Evolutionary conservation across 73 alveolate genomes (phyloP), one percentile per base, ranked within the genome.

Genomic region (Urostyla sp.): DNA sequence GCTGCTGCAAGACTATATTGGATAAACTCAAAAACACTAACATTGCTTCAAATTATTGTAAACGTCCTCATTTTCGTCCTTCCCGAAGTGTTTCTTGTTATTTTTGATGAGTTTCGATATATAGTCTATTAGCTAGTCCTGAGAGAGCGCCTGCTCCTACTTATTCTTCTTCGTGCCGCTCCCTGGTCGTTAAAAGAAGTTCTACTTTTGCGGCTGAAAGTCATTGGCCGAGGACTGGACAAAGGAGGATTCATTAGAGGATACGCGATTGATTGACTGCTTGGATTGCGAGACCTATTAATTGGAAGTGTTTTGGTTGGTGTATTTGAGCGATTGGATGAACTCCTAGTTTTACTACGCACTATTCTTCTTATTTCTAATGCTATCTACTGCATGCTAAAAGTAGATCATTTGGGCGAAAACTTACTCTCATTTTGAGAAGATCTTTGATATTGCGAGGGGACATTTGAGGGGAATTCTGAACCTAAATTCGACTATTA

Each of bases 301-400:
- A 31, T 59, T 59, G 32, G 57, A 52, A 15, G 76, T 35, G 34
- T 59, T 59, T n/a, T 59, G 32, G 16, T 37, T 18, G 6, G 66
- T 63, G 16, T 40, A 16, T 26, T 66, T 66, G 20, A 66, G 66
- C n/a, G 66, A 40, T 26, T 66, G 46, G 27, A 66, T 66, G 44
- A 66, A 66, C 48, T 66, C 80, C 15, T 66, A 40, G 7, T 15
- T 66, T 24, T 37, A 16, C 28, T 63, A 18, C 21, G 80, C 44
- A 2, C 66, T 66, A 63, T 30, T 66, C 63, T 66, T 66, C 8
- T 63, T 10, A 46, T 66, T 66, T 44, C 80, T 66, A 18, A 66
- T 66, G 27, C 80, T 66, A n/a, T 66, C 80, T 20, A 66, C 80
- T 16, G 80, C 80, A 66, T 66, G 80, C 80, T 66, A 59, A n/a